Base-by-base conservation (phyloP, 139 green algal species). In the Chlorella vulgaris region DNA sequence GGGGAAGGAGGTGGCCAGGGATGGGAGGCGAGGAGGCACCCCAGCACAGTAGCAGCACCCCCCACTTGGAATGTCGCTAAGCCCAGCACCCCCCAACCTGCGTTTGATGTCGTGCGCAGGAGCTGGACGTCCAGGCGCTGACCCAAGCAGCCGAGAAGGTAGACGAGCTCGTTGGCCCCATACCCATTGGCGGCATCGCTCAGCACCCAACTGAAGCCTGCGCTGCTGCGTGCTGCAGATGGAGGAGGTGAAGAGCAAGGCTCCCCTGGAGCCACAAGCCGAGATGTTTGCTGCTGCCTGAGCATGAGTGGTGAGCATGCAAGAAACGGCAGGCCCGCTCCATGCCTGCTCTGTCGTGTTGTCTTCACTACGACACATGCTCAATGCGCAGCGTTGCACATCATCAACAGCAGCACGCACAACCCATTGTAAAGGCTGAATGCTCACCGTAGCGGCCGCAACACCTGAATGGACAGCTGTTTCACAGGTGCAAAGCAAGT, bases 51-150 rank as follows among this genome's bases (percentile, higher is more conserved):
- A 55, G 47, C 47, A 55, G 15, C 47, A 15, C 47, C 10, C 47
- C 13, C 15, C 15, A 10, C 10, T 55, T 15, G 47, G 13, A 55
- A 55, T 10, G 13, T 55, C 47, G 15, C 47, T 55, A 15, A 10
- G 47, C n/a, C 47, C 15, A 55, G 47, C 47, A 55, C 10, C 15
- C 13, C 47, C 15, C 13, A 55, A 55, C 10, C 47, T 55, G 47
- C 47, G 47, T 55, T 55, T 55, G 13, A n/a, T n/a, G n/a, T n/a
- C n/a, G n/a, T 15, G 31, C 19, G 69, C 74, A 81, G 74, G 74
- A 81, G 74, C n/a, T 81, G 39, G 74, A 70, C 1, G 28, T 24
- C 13, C 36, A 69, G 2, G 73, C 50, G 24, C 58, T 80, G 24
- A 24, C 55, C 35, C 1, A 39, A 28, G 74, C 74, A 1, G 74